A percentile compares a stretch with the other conserved stretches of the same genome.
Evolutionary conservation across 2,329 filamentous ascomycete species (phyloP).

Genomic region (Aspergillus pseudoterreus): DNA sequence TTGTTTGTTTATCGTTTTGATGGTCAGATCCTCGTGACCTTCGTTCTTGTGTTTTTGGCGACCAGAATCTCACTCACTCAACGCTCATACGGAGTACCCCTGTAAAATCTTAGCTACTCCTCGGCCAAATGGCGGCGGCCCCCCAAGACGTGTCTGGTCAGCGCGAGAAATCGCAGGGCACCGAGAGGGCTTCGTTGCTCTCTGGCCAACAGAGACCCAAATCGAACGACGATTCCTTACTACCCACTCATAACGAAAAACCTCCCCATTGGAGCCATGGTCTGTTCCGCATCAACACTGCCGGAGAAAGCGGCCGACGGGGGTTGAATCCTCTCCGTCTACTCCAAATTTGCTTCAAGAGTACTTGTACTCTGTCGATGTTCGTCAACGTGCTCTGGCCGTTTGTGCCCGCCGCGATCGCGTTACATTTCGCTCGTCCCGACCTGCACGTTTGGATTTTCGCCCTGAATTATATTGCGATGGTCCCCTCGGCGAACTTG

Average conservation of each 20-base stretch:
- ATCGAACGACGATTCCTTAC: conserved; percentile 14
- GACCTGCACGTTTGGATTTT: conserved; percentile 63
- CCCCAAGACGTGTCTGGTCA: conserved; percentile 3
- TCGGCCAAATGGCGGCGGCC: neutral
- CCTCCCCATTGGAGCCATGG: conserved; percentile 11
- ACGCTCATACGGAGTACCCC: too few species aligned
- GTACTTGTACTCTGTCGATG: conserved; percentile 61
- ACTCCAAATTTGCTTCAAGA: conserved; percentile 60
- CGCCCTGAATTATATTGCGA: conserved; percentile 68
- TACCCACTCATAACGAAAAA: conserved; percentile 26
- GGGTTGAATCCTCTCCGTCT: conserved; percentile 65
- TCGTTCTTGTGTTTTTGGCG: too few species aligned
- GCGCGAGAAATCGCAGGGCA: conserved; percentile 4
- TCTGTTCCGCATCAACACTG: conserved; percentile 34
- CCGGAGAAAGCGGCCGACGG: conserved; percentile 64
- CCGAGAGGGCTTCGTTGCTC: conserved; percentile 5
- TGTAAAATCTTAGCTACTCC: neutral
- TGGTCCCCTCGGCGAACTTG: conserved; percentile 72
- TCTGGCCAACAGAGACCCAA: conserved; percentile 14
- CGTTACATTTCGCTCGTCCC: conserved; percentile 55
- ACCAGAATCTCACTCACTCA: too few species aligned
- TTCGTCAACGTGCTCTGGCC: conserved; percentile 71
- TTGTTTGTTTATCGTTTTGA: neutral
- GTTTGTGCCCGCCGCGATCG: conserved; percentile 68
- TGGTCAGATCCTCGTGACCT: neutral